Conservation (phyloP, 2,329 filamentous ascomycete genomes). For the Cordyceps javanica region DNA sequence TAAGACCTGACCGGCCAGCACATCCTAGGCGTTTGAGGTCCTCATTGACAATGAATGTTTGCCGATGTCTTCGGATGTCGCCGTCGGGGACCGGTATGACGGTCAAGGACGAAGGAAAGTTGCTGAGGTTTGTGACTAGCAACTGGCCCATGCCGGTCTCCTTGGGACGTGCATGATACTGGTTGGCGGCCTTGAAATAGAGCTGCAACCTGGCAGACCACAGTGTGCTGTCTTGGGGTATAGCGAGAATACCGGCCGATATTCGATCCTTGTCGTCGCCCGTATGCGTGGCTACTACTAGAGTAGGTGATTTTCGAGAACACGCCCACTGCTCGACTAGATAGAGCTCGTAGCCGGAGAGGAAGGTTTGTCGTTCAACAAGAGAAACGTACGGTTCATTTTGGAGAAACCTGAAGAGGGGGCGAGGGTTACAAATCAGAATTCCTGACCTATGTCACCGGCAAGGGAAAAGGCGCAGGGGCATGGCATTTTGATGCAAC, state of each 20-base stretch:
- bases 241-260: slow-evolving; percentile 71
- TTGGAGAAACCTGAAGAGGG: slow-evolving; percentile 61
- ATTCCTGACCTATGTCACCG: too few species aligned
- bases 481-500: background rate
- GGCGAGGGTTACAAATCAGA: background rate
- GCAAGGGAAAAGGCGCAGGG: too few species aligned
- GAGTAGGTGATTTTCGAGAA: slow-evolving; percentile 81
- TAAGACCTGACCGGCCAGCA: slow-evolving; percentile 81
- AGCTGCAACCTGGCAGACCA: slow-evolving; percentile 76
- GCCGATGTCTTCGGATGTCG: slow-evolving; percentile 71
- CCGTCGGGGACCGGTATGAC: slow-evolving; percentile 89
- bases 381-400: slow-evolving; percentile 73
- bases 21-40: slow-evolving; percentile 88
- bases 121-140: slow-evolving; percentile 91
- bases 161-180: slow-evolving; percentile 78
- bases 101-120: slow-evolving; percentile 84
- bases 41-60: slow-evolving; percentile 89
- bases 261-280: slow-evolving; percentile 75
- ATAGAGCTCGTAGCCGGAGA: slow-evolving; percentile 87
- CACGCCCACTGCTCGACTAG: slow-evolving; percentile 97
- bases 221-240: slow-evolving; percentile 69
- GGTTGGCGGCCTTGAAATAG: slow-evolving; percentile 80
- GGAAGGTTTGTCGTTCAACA: slow-evolving; percentile 61
- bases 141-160: slow-evolving; percentile 77
- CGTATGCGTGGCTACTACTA: slow-evolving; percentile 88